Evolutionary conservation across 495 filamentous ascomycete species (phyloP), one percentile per base, ranked within the genome.

Genomic region (Gamarada debralockiae): DNA sequence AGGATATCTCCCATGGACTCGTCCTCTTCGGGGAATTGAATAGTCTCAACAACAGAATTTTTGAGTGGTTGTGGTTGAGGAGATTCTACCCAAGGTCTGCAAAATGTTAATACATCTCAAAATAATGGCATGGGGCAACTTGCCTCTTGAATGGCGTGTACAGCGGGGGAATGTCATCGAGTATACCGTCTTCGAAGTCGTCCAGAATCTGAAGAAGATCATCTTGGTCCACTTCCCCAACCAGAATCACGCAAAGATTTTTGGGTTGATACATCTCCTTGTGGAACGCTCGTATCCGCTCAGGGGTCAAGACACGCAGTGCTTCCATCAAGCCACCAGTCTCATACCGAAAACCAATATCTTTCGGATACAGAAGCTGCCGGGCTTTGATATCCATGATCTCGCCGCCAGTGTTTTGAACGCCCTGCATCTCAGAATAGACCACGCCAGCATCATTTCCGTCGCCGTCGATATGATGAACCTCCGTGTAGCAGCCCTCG

Each of bases 341-440:
- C 68, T 99, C 93, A 64, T 95, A 97, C 52, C 93, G 80, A 67
- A 96, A 99, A 3, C 95, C 93, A 41, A 92, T 77, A 27, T 86
- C 88, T 56, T 92, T 82, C 1, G 92, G 93, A 62, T 97, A 99
- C 20, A 95, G 74, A 49, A 92, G 71, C 3, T 86, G 82, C 17
- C 84, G 81, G 22, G 87, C 84, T 53, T 77, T 75, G 47, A 95
- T 75, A 50, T 92, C 86, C 78, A 97, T 96, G 29, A 97, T 81
- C 65, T 95, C 87, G 13, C 71, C 70, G 53, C 84, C 79, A 15
- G 77, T 85, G 63, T 96, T 96, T 66, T 99, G 86, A 1, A 93
- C 82, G 10, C 82, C 95, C 66, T 99, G 93, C 93, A 99, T 97
- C 69, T 99, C 93, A 1, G 95, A 97, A 71, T 97, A 99, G 17